These are phyloP conservation scores for Coniochaeta prunicola DNA, from an alignment of 2,329 filamentous ascomycete species.

Conservation along the genomic window DNA sequence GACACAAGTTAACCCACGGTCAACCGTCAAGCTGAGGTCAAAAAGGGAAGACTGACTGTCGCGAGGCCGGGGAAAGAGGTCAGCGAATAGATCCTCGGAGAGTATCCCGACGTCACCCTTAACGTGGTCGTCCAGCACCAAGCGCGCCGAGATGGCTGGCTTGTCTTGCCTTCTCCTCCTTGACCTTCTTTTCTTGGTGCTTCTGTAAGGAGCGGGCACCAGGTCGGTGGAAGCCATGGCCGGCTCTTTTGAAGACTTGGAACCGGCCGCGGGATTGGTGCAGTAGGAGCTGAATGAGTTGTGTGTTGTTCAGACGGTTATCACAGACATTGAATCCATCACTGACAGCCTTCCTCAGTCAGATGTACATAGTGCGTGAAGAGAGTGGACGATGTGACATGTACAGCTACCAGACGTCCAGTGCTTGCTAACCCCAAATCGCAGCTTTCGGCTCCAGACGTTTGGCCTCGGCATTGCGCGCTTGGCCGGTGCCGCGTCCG, in stretches of 20 bases:
- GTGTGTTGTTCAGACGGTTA: background rate
- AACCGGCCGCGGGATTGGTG: too few species aligned
- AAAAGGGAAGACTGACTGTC: slow-evolving; percentile 38
- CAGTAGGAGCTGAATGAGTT: background rate
- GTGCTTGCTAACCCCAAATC: background rate
- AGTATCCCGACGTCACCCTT: slow-evolving; percentile 80
- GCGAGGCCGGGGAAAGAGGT: slow-evolving; percentile 64
- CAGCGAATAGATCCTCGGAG: slow-evolving; percentile 76
- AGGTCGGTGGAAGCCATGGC: slow-evolving; percentile 19
- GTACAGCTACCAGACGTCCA: too few species aligned
- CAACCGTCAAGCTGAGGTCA: slow-evolving; percentile 7
- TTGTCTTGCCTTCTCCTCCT: slow-evolving; percentile 59
- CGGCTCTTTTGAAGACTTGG: slow-evolving; percentile 6
- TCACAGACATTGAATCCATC: background rate
- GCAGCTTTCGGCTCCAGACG: background rate
- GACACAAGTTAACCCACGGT: slow-evolving; percentile 6
- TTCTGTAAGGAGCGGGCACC: slow-evolving; percentile 19
- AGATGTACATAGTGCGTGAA: too few species aligned
- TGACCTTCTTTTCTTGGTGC: slow-evolving; percentile 32
- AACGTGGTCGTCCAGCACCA: slow-evolving; percentile 79
- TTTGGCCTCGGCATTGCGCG: slow-evolving; percentile 4
- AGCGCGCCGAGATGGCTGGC: slow-evolving; percentile 67
- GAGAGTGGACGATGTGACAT: too few species aligned
- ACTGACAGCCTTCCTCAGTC: too few species aligned
- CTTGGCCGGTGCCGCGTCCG: background rate